Base-by-base conservation (phyloP, 768 basidiomycete genomes). In the Pholiota microspora region DNA sequence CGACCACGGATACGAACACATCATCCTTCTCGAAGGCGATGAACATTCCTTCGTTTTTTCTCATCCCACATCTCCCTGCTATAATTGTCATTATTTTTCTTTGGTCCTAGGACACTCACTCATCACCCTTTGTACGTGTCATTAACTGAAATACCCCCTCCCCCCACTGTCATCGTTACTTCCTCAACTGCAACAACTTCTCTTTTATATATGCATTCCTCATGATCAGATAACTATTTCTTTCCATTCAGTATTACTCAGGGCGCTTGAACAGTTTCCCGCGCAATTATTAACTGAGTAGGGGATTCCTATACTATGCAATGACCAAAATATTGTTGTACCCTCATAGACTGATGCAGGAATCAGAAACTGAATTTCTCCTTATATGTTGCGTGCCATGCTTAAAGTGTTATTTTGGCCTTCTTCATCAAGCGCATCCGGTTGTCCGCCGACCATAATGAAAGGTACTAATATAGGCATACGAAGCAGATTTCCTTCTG, bases 1-100 rank as follows among this genome's bases (percentile, higher is more conserved):
- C 55, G 57, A 38, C 65, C 65, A 28, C 63, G 65, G 15, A 57
- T 60, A 48, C 59, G 65, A 23, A 35, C 28, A 31, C 59, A 57
- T 21, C 29, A 45, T 29, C 9, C 27, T 21, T 31, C 56, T 51
- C 54, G 63, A 28, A 61, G 59, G 32, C 57, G 59, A 55, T 63
- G 58, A 66, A 45, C 31, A 8, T 31, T 51, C 52, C 29, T 29
- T 49, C 46, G 13, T 47, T 57, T 45, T 18, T 40, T 38, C 36
- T 45, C 40, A 49, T 47, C 36, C 29, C 12, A 27, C 32, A 45
- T 58, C 21, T 48, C 28, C 53, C 48, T 15, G 10, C 27, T 51
- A 42, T 45, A 9, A 23, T 23, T 16, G 16, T 40, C 40, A 8
- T 24, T 15, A 29, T 18, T 42, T 6, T 6, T 42, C 38, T 29